Conservation (phyloP, 1,139 yeast genomes). For the Hyphopichia buzzinii region DNA sequence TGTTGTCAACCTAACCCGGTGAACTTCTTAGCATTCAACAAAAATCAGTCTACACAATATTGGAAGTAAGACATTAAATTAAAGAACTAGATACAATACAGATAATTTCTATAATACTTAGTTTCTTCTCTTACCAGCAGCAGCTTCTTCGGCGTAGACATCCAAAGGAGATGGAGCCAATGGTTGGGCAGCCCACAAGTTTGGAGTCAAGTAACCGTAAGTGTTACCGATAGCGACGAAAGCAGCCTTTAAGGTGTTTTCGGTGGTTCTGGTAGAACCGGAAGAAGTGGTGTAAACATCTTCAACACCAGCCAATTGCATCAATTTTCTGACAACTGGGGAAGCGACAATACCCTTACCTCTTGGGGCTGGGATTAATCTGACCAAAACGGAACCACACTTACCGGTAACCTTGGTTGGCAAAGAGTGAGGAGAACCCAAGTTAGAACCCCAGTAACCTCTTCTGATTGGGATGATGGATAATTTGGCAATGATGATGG, state of each 20-base stretch:
- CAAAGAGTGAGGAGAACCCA: constrained; percentile 99
- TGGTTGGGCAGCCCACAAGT: constrained; percentile 91
- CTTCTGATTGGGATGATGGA: constrained; percentile 99
- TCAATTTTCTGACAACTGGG: constrained; percentile 98
- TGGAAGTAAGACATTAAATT: neutral
- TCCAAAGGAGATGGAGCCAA: constrained; percentile 93
- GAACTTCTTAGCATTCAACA: too few species aligned
- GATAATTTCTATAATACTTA: constrained; percentile 19
- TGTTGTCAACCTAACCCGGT: too few species aligned
- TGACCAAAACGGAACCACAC: constrained; percentile 98
- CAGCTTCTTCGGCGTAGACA: constrained; percentile 83
- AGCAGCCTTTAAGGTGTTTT: constrained; percentile 99
- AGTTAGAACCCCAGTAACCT: constrained; percentile 99
- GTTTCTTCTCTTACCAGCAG: constrained; percentile 73
- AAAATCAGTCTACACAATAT: too few species aligned
- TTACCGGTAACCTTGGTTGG: constrained; percentile 98
- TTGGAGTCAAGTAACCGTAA: constrained; percentile 99
- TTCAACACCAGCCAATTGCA: constrained; percentile 99
- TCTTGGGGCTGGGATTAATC: constrained; percentile 99
- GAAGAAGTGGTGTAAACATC: constrained; percentile 98
- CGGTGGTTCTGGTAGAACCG: constrained; percentile 99
- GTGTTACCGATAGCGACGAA: constrained; percentile 99
- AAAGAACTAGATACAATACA: neutral
- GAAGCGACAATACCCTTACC: constrained; percentile 99
- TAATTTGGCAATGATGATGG: constrained; percentile 98